Base-by-base conservation (phyloP, 2,329 filamentous ascomycete species). In the Sclerotinia sclerotiorum region DNA sequence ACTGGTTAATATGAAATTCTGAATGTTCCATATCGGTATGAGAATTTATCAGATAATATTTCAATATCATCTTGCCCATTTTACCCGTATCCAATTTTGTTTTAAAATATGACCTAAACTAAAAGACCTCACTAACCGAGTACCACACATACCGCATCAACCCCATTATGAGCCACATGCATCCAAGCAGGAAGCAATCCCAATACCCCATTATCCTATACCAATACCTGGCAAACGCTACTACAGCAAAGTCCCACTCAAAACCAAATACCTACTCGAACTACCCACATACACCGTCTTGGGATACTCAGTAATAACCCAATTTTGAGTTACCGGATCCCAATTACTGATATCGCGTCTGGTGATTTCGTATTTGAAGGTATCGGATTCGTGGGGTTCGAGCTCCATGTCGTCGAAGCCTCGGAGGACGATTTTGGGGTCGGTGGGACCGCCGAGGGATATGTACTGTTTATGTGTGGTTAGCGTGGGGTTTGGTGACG, bases 321-420 rank as follows among this genome's bases (percentile, higher is more conserved):
- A 97, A 82, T 97, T 89, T 83, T 97, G 94, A 19, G 81, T 79
- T 1, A 75, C 83, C 0, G 86, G 81, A 73, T 97, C 92, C 94
- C 94, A 97, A 81, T 93, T 95, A 77, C 90, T 93, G 68, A 98
- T 75, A 77, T 98, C 94, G 65, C 93, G 87, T 49, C 94, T 85
- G 5, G 89, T 95, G 67, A 98, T 79, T 17, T 88, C 84, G 0
- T 87, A 88, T 1, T 79, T 83, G 82, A 96, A 96, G 2, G 83
- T 86, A 4, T 81, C 83, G 65, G 84, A 87, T 80, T 88, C 79
- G 17, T 90, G 90, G 0, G 92, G 84, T 1, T 85, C 82, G 70
- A 97, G 87, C 62, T 82, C 83, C 66, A 97, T 79, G 62, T 92
- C 88, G 69, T 96, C 91, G 77, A 97, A 98, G 65, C 89, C 89